Evolutionary conservation across 108 stramenopile genomes (phyloP).

Genomic region (Cyclotella choctawhatcheeana): DNA sequence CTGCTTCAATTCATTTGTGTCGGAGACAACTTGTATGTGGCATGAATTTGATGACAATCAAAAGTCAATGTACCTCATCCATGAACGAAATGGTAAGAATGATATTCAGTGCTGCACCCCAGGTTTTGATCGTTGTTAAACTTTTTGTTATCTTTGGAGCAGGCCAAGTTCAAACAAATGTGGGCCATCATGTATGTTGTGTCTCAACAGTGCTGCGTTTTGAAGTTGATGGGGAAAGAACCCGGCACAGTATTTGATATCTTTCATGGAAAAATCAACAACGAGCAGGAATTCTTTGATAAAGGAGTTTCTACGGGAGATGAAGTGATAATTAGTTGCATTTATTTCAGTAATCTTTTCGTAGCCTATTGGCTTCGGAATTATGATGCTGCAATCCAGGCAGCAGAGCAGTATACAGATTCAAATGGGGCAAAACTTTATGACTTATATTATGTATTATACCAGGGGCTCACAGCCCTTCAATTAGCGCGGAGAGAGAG

Average conservation of each 20-base stretch:
- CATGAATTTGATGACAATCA: not conserved
- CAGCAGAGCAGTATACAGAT: not conserved
- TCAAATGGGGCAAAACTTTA: conserved; percentile 11
- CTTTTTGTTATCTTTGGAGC: not conserved
- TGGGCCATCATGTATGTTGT: not conserved
- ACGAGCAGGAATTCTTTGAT: not conserved
- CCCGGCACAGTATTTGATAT: not conserved
- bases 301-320: not conserved
- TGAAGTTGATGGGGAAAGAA: conserved; percentile 6
- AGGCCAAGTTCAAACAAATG: not conserved
- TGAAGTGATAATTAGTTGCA: not conserved
- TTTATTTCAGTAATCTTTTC: conserved; percentile 4
- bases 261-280: not conserved
- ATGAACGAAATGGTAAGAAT: conserved; percentile 12
- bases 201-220: not conserved
- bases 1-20: not conserved
- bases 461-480: not conserved
- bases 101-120: too few relatives aligned
- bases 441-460: conserved; percentile 13
- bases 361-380: conserved; percentile 6
- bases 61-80: not conserved
- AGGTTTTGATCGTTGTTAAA: not conserved
- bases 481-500: not conserved
- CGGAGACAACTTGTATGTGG: conserved; percentile 2
- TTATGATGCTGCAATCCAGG: not conserved